These are phyloP conservation scores for Urostyla sp. DNA, from an alignment of 73 alveolate genomes.

Conservation along the genomic window DNA sequence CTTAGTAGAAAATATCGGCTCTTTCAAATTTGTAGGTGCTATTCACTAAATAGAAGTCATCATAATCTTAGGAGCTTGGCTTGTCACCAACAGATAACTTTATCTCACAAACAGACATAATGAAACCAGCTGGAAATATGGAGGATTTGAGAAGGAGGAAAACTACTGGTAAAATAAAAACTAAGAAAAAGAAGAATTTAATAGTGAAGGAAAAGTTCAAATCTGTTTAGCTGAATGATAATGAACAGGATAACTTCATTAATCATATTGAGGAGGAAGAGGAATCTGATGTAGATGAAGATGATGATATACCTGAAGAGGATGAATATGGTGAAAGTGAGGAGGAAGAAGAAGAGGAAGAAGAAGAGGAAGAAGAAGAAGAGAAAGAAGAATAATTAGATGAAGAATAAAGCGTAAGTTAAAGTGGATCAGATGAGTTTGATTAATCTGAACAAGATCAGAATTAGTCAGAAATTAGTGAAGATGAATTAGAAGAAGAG, in stretches of 20 bases:
- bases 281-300: not conserved
- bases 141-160: not conserved
- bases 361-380: slow-evolving; percentile 25
- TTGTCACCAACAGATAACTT: not conserved
- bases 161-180: not conserved
- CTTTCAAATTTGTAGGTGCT: no score
- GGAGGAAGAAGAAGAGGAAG: slow-evolving; percentile 17
- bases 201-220: not conserved
- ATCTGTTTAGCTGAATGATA: not conserved
- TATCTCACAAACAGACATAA: not conserved
- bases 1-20: not conserved
- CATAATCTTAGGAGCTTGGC: no score
- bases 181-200: not conserved
- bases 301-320: no score
- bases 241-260: not conserved
- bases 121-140: not conserved
- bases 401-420: not conserved
- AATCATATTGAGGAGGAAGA: not conserved
- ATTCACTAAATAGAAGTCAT: no score
- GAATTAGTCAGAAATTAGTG: not conserved
- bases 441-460: not conserved
- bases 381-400: not conserved
- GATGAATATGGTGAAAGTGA: not conserved
- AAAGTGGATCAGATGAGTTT: not conserved
- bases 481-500: slow-evolving; percentile 1